Base-by-base conservation (phyloP, 2,329 filamentous ascomycete species). In the Penicillium brevicompactum region DNA sequence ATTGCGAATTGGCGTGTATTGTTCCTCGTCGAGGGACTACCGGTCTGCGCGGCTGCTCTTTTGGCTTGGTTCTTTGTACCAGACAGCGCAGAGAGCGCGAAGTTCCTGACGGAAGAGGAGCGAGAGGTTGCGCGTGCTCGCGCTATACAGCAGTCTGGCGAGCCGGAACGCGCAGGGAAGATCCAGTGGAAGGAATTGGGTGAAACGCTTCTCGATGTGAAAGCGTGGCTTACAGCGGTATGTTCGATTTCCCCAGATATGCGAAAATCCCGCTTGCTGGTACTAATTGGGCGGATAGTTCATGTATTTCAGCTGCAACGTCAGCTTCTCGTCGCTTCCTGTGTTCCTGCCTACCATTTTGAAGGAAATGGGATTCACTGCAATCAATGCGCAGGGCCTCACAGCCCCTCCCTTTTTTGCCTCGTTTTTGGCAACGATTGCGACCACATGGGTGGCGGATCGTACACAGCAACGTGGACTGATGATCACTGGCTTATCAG, bases 361-460 rank as follows among this genome's bases (percentile, higher is more conserved):
- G 13, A 73, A 79, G 46, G 78, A 83, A 51, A 89, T 91, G 85
- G 88, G 88, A 9, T 91, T 87, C 72, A 82, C 81, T 0, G 76
- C 80, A 13, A 81, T 90, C 57, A 78, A 85, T 55, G 86, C 89
- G 0, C 88, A 92, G 71, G 89, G 88, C 1, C 80, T 92, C 11
- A 87, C 87, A 0, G 87, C 87, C 0, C 88, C 88, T 1, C 87
- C 88, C 0, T 90, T 88, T 70, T 84, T 91, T 62, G 71, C 88
- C 14, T 81, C 87, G 1, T 90, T 88, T 67, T 62, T 88, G 11
- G 72, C 85, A 21, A 87, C 85, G 43, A 80, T 91, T 56, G 63
- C 67, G 9, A 83, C 83, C 1, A 85, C 86, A 5, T 88, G 79
- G 68, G 68, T 89, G 34, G 86, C 87, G n/a, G 88, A 91, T 73